Conservation (phyloP, 2,329 filamentous ascomycete species). For the Phaeosphaeria sp. region DNA sequence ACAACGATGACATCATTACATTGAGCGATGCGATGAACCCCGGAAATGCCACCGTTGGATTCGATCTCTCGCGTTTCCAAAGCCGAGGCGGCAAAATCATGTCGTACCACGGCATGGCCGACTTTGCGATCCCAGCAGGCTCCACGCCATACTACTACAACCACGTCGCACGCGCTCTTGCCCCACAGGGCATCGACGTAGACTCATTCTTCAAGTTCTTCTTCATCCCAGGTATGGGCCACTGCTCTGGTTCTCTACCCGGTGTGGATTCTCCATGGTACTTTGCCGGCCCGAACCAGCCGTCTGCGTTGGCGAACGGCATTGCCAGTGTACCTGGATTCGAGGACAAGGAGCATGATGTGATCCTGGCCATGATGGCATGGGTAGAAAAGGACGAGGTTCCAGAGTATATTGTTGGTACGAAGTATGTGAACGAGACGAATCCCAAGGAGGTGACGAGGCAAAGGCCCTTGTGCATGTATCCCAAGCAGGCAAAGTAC, state of each 20-base stretch:
- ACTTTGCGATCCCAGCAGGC: constrained; percentile 57
- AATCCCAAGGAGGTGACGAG: constrained; percentile 27
- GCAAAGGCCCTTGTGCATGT: constrained; percentile 45
- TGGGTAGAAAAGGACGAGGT: constrained; percentile 53
- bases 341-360: constrained; percentile 51
- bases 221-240: constrained; percentile 54
- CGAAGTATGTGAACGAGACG: constrained; percentile 37
- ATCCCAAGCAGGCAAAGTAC: constrained; percentile 41
- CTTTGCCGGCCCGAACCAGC: constrained; percentile 47
- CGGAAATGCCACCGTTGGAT: constrained; percentile 58
- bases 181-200: constrained; percentile 44
- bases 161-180: constrained; percentile 48
- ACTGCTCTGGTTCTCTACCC: constrained; percentile 48
- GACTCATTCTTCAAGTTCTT: constrained; percentile 54
- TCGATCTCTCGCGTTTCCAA: constrained; percentile 57
- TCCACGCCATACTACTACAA: constrained; percentile 61
- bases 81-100: constrained; percentile 50
- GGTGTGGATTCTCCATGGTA: constrained; percentile 54
- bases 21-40: constrained; percentile 53
- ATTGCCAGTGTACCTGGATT: constrained; percentile 38
- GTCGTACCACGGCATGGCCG: constrained; percentile 54
- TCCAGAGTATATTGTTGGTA: constrained; percentile 48
- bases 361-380: constrained; percentile 54
- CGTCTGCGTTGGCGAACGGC: constrained; percentile 14
- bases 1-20: constrained; percentile 49